Conservation (phyloP, 331 rosid genomes). For the Arachis monticola region DNA sequence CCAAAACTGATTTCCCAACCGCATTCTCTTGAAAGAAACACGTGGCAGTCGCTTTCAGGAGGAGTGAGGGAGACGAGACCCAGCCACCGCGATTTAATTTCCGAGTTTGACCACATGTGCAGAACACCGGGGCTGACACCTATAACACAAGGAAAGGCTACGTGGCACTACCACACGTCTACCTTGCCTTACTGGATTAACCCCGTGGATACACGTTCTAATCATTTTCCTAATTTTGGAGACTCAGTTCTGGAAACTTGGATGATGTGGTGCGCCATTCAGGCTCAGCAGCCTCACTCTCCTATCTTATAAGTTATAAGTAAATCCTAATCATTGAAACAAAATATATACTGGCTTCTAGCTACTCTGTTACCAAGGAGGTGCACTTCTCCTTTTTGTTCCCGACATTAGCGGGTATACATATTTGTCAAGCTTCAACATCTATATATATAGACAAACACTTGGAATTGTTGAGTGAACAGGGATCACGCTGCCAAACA, state of each 20-base stretch:
- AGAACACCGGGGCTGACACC: conserved; percentile 6
- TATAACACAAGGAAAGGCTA: background rate
- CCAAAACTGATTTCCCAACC: background rate
- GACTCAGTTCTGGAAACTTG: background rate
- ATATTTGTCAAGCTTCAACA: no score
- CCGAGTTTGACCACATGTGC: conserved; percentile 24
- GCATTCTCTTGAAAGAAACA: background rate
- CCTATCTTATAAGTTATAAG: background rate
- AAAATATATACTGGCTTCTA: background rate
- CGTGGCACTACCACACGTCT: conserved; percentile 24
- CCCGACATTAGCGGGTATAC: background rate
- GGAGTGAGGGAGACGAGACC: background rate
- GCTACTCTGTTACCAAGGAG: background rate
- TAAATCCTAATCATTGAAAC: background rate
- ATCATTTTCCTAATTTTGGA: background rate
- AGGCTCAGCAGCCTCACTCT: background rate
- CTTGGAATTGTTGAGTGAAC: background rate
- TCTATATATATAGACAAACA: background rate
- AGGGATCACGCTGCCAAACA: conserved; percentile 16
- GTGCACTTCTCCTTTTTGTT: background rate
- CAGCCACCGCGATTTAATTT: background rate
- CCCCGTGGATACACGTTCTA: conserved; percentile 33
- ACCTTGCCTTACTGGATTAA: background rate
- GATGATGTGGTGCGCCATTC: conserved; percentile 4
- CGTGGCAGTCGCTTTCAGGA: conserved; percentile 11